phyloP scores from a whole-genome alignment of 805 yeast genomes.

The Spathaspora passalidarum region DNA sequence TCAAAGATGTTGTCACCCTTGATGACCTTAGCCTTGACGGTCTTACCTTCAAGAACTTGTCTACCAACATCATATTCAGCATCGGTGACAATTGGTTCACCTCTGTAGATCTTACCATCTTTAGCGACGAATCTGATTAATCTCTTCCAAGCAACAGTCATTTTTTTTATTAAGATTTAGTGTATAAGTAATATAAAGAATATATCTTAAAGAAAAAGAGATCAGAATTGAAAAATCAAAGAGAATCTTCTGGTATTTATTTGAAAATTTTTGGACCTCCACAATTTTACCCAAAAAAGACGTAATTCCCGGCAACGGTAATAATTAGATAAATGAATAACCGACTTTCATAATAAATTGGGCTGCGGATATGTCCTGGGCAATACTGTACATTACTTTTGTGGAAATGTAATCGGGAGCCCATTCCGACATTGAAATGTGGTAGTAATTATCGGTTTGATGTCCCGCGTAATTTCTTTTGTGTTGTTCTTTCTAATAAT shows the following conservation, averaged over 20 bases:
- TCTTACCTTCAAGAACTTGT: constrained; percentile 22
- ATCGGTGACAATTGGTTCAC: constrained; percentile 45
- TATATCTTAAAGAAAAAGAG: neutral
- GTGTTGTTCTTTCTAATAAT: neutral
- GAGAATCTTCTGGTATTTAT: constrained; percentile 1
- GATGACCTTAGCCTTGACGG: constrained; percentile 40
- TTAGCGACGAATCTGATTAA: constrained; percentile 45
- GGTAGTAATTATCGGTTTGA: neutral
- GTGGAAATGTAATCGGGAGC: neutral
- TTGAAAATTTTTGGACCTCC: constrained; percentile 1
- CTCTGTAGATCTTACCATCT: constrained; percentile 43
- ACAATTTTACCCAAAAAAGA: neutral
- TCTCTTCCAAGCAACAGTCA: constrained; percentile 13
- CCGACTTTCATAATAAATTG: too few relatives aligned
- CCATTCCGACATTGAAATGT: too few relatives aligned
- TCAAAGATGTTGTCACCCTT: constrained; percentile 44
- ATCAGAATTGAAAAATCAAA: neutral
- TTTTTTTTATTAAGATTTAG: neutral
- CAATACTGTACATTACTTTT: neutral
- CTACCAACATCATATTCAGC: constrained; percentile 25
- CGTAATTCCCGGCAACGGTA: neutral
- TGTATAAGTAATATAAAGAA: neutral
- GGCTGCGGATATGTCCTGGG: neutral
- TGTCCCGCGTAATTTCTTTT: neutral
- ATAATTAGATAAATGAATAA: neutral